Evolutionary conservation across 768 basidiomycete species (phyloP), one percentile per base, ranked within the genome.

Genomic region (Mycena indigotica): DNA sequence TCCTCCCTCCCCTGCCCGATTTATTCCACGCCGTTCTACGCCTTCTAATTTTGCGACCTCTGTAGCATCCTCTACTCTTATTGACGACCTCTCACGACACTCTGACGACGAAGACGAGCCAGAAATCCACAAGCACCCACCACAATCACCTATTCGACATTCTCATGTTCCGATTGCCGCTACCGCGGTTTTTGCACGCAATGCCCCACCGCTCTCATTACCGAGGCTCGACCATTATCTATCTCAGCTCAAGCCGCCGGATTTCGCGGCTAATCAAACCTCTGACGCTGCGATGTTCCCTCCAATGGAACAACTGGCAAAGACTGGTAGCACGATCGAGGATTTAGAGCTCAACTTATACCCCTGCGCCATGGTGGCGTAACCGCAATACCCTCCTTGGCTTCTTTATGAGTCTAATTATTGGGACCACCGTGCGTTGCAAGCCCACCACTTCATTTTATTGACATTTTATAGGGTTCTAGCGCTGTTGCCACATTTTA

Each of bases 401-500:
- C 24, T 65, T 75, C 5, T 63, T 80, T 1, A 70, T 80, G 3
- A 83, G 74, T 53, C 38, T 76, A n/a, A 67, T 81, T 4, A 70
- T 89, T 35, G 85, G 84, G 13, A 60, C 85, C 25, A 77, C 81
- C 53, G 88, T 90, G 62, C 29, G 81, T 69, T 38, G 21, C n/a
- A n/a, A 35, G 23, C 4, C 5, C 16, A 17, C 32, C n/a, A 16
- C 17, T 45, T 8, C 4, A 17, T 13, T 50, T 16, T 10, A 26
- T 23, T 50, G 39, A 57, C 15, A 5, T 28, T 50, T 48, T 19
- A 0, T 44, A 89, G 87, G 88, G 89, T 12, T 89, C 89, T 2
- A 89, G 86, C 67, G 81, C 80, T 24, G 71, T 89, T 30, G 82
- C 86, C 4, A 80, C 82, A 1, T 88, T 83, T 62, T 91, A 89